These are phyloP conservation scores for Fragaria iinumae DNA, from an alignment of 306 rosid species.

Conservation along the genomic window DNA sequence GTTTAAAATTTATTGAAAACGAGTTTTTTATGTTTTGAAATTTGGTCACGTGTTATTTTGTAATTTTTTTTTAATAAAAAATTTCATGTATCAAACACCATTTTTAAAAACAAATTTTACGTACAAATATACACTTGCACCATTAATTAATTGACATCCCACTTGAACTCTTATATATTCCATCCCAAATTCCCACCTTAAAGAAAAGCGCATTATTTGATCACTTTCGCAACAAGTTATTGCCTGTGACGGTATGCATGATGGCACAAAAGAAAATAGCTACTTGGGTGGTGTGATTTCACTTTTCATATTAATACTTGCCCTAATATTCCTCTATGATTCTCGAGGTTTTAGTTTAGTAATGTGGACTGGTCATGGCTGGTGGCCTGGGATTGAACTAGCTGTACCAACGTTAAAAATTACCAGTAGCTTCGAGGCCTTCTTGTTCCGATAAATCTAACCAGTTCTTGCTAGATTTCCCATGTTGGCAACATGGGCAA, in stretches of 20 bases:
- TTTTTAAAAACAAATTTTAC: no score
- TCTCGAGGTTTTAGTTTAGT: not conserved
- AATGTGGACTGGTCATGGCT: not conserved
- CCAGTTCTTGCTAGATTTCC: not conserved
- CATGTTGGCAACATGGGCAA: not conserved
- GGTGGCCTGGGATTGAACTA: not conserved
- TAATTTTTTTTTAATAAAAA: no score
- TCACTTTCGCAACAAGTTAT: constrained; percentile 7
- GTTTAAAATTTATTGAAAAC: no score
- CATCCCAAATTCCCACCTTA: no score
- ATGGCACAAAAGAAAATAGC: not conserved
- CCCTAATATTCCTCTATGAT: not conserved
- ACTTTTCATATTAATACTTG: not conserved
- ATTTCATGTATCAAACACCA: no score
- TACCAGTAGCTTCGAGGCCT: not conserved
- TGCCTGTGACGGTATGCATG: not conserved
- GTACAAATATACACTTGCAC: no score
- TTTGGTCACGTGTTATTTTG: no score
- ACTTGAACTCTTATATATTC: not conserved
- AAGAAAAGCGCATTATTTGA: not conserved
- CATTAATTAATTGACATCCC: no score
- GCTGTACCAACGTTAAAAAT: not conserved
- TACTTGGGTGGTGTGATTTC: not conserved
- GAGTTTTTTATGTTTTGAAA: no score
- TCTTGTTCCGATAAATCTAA: not conserved